Base-by-base conservation (phyloP, 495 filamentous ascomycete species). In the Durotheca rogersii region DNA sequence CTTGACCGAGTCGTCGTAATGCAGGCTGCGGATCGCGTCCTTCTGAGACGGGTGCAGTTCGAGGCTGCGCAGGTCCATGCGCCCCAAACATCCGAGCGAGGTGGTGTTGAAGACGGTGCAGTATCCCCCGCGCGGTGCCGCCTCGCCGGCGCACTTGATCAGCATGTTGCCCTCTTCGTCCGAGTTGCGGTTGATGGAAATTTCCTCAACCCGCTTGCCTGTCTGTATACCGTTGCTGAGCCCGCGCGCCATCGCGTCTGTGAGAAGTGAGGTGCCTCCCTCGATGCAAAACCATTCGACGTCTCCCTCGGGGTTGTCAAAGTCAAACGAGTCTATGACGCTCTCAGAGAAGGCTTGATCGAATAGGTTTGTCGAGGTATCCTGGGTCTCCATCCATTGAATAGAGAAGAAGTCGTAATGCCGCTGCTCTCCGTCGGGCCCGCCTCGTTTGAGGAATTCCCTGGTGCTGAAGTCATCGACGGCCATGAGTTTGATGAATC, bases 311-410 rank as follows among this genome's bases (percentile, higher is more conserved):
- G 30, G 37, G 11, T 35, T 35, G 0, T 43, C 40, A 19, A 72
- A 72, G 43, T 68, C 68, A 40, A 67, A 36, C 17, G 50, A 58
- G 45, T 72, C 70, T 17, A 65, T 46, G 14, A 72, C 49, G 2
- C 46, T 55, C 53, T 74, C 71, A 16, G 42, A 54, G 12, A 67
- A 61, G n/a, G 67, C 61, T 39, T 67, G 57, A 41, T 74, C 68
- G 40, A 67, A 72, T 4, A 61, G 54, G 7, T 58, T 58, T 3
- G 65, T 69, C 16, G 65, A 55, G 15, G 40, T 59, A 21, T 53
- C 12, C 7, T 23, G 18, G 21, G 47, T 58, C 20, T 61, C 53
- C 43, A 61, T 31, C 47, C 47, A 61, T 33, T 53, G 40, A 5
- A 61, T 48, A 1, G 44, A 42, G 30, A 53, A 34, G 42, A 44